Evolutionary conservation across 1,284 basidiomycete species (phyloP).

Genomic region (Heterobasidion occidentale): DNA sequence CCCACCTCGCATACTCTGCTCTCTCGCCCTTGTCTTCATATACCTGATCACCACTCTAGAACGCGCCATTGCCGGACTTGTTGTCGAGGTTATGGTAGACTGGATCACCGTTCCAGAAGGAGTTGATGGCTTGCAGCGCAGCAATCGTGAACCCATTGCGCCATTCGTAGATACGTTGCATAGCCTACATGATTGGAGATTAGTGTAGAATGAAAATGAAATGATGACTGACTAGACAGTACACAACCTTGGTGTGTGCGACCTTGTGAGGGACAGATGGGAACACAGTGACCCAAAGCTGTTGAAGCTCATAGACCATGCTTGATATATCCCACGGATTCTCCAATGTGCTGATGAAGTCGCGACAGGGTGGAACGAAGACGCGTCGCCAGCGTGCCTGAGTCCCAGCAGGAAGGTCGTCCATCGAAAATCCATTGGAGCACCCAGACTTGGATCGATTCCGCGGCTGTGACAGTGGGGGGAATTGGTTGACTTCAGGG

Average conservation of each 20-base stretch:
- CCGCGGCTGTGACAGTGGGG: too few relatives aligned
- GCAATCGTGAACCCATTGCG: neutral
- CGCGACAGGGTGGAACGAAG: neutral
- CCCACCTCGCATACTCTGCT: neutral
- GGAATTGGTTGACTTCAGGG: too few relatives aligned
- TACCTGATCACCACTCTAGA: too few relatives aligned
- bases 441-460: too few relatives aligned
- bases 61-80: too few relatives aligned
- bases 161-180: neutral
- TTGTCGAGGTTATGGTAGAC: neutral
- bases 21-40: neutral
- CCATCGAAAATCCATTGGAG: neutral
- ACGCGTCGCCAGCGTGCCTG: neutral
- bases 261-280: neutral
- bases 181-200: neutral
- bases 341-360: neutral
- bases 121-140: neutral
- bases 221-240: neutral
- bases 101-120: neutral
- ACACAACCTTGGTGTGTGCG: neutral
- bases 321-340: neutral
- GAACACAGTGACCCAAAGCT: neutral
- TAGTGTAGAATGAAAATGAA: neutral
- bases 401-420: neutral
- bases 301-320: neutral